Conservation (phyloP, 1,284 basidiomycete genomes). For the Fomes fomentarius region DNA sequence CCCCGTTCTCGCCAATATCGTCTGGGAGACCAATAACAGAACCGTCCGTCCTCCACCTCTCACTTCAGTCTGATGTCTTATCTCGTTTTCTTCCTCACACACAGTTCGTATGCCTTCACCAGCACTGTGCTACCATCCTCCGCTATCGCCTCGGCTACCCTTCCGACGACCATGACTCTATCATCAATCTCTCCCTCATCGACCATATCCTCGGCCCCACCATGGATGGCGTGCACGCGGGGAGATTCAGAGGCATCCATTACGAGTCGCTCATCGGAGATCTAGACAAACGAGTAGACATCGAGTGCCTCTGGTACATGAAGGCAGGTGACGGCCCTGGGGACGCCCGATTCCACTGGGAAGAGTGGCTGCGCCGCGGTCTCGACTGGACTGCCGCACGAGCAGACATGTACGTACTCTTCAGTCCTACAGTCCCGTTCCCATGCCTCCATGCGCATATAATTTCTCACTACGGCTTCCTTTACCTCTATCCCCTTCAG, state of each 20-base stretch:
- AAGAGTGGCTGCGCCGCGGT: constrained; percentile 12
- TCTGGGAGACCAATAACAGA: constrained; percentile 14
- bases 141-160: constrained; percentile 17
- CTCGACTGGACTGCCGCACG: constrained; percentile 26
- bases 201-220: constrained; percentile 26
- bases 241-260: constrained; percentile 22
- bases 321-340: constrained; percentile 6
- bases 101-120: constrained; percentile 25
- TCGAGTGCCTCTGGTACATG: constrained; percentile 27
- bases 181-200: constrained; percentile 22
- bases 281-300: constrained; percentile 24
- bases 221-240: constrained; percentile 14
- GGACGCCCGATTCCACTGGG: constrained; percentile 25
- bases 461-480: too few relatives aligned
- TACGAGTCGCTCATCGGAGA: constrained; percentile 25
- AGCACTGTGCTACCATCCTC: constrained; percentile 21
- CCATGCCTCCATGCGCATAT: not conserved
- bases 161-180: constrained; percentile 4
- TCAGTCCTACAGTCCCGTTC: not conserved
- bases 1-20: constrained; percentile 5
- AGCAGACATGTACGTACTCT: constrained; percentile 27
- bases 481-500: constrained; percentile 12
- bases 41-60: constrained; percentile 10
- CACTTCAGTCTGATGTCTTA: too few relatives aligned
- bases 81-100: not conserved